Percentiles rank a stretch among this genome's conserved stretches.
These are phyloP conservation scores for Daldinia concentrica DNA, from an alignment of 495 filamentous ascomycete species.

Conservation along the genomic window DNA sequence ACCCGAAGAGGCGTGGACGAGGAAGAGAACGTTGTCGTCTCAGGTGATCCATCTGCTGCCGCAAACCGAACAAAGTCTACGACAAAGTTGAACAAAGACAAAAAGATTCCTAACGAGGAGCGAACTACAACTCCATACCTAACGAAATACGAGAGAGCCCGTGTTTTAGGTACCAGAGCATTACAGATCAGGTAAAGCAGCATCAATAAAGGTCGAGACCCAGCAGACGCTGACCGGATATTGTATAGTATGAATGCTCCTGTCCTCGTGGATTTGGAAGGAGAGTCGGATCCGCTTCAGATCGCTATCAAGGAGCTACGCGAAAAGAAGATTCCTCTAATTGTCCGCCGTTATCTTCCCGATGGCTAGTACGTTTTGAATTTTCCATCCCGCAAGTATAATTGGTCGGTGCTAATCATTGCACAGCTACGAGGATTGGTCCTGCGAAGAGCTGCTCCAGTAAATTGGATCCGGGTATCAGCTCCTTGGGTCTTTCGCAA, in stretches of 20 bases:
- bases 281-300: slow-evolving; percentile 96
- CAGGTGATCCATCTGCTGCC: slow-evolving; percentile 78
- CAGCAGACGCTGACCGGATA: slow-evolving; percentile 5
- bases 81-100: slow-evolving; percentile 73
- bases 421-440: slow-evolving; percentile 96
- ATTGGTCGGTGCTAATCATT: slow-evolving; percentile 31
- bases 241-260: slow-evolving; percentile 90
- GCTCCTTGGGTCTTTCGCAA: neutral
- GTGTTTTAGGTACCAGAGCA: slow-evolving; percentile 90
- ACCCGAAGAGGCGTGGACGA: slow-evolving; percentile 54
- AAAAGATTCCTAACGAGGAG: slow-evolving; percentile 89
- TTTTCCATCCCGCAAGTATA: neutral
- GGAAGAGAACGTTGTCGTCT: slow-evolving; percentile 69
- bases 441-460: slow-evolving; percentile 89
- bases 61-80: slow-evolving; percentile 60
- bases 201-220: neutral
- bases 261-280: slow-evolving; percentile 94
- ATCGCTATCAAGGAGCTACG: slow-evolving; percentile 96
- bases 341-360: slow-evolving; percentile 92
- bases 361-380: slow-evolving; percentile 86
- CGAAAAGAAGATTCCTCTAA: slow-evolving; percentile 98
- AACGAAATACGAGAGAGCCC: slow-evolving; percentile 98
- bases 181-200: slow-evolving; percentile 87
- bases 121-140: slow-evolving; percentile 96
- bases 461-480: slow-evolving; percentile 26